Evolutionary conservation across 2,329 filamentous ascomycete species (phyloP), one percentile per base, ranked within the genome.

Genomic region (Xylariales sp.): DNA sequence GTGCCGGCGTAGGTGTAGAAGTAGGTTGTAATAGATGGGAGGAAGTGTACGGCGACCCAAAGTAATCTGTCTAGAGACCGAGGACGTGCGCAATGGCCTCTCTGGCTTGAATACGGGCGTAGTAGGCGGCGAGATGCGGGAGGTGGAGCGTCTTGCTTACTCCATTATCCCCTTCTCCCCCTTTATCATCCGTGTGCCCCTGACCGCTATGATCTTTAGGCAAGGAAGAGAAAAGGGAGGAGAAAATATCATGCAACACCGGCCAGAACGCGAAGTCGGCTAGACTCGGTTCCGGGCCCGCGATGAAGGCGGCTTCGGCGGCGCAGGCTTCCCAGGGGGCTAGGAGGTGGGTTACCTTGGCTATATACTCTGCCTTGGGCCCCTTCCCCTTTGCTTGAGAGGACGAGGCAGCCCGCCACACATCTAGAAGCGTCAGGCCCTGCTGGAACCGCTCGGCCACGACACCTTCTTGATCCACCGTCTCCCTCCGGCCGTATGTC

Each of bases 251-350:
- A 65, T 87, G 78, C 66, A 90, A 71, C 14, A 87, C 80, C 0
- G 88, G 87, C 84, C 85, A 89, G 3, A 89, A 74, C 0, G 85
- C 86, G 74, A 84, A 90, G 75, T 90, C 88, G 0, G 83, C 83
- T 1, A 89, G 73, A 6, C 72, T 65, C 58, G 75, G 69, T 1
- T 80, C 79, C 0, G 83, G 72, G 0, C 83, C 85, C 0, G 83
- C 83, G 23, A 88, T 81, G 72, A 83, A 87, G 12, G 76, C 69
- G n/a, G 78, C 75, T 55, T 81, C 80, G 0, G 65, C 64, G 0
- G 76, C 77, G 52, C 81, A 80, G 4, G 52, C 62, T 32, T 85
- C 79, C 84, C 84, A 87, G 1, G 73, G 60, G 4, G 68, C 70
- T 4, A 87, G 74, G 81, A 80, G 0, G 65, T 69, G 48, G 73